Conservation (phyloP, 805 yeast species). For the Jamesozyma lodderae region DNA sequence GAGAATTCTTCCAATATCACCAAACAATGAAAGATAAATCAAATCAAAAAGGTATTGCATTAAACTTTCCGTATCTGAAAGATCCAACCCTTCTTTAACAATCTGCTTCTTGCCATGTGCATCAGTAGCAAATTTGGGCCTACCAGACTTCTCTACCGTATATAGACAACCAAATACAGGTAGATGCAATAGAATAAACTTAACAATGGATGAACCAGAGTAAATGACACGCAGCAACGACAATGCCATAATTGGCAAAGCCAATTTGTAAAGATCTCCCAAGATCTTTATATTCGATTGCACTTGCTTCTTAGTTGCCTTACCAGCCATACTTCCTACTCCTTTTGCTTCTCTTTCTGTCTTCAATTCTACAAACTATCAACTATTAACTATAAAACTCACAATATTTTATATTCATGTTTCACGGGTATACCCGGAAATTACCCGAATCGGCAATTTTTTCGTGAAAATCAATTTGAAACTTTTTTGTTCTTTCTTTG, state of each 20-base stretch:
- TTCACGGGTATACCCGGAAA: too few species aligned
- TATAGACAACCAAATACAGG: constrained; percentile 35
- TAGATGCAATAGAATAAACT: constrained; percentile 21
- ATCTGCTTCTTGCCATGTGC: constrained; percentile 23
- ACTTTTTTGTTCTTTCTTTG: too few species aligned
- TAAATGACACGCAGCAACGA: constrained; percentile 32
- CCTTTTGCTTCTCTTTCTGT: not conserved
- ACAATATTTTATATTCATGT: too few species aligned
- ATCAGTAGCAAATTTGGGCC: constrained; percentile 33
- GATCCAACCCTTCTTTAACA: constrained; percentile 40
- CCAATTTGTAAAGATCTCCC: constrained; percentile 15
- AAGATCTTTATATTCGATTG: constrained; percentile 17
- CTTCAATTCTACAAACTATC: too few species aligned
- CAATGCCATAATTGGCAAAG: constrained; percentile 25
- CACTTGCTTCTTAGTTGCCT: constrained; percentile 47
- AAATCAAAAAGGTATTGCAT: constrained; percentile 49
- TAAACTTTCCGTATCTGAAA: constrained; percentile 37
- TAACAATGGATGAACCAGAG: constrained; percentile 6
- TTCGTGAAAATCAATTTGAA: too few species aligned
- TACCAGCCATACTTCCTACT: constrained; percentile 49
- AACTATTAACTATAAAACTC: too few species aligned
- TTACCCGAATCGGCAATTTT: too few species aligned
- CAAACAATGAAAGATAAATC: constrained; percentile 43
- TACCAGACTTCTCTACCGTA: constrained; percentile 40
- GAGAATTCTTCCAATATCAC: constrained; percentile 37